Percentiles rank a stretch among this genome's conserved stretches.
These are phyloP conservation scores for Paramecium sonneborni DNA, from an alignment of 73 alveolate species.

Conservation along the genomic window DNA sequence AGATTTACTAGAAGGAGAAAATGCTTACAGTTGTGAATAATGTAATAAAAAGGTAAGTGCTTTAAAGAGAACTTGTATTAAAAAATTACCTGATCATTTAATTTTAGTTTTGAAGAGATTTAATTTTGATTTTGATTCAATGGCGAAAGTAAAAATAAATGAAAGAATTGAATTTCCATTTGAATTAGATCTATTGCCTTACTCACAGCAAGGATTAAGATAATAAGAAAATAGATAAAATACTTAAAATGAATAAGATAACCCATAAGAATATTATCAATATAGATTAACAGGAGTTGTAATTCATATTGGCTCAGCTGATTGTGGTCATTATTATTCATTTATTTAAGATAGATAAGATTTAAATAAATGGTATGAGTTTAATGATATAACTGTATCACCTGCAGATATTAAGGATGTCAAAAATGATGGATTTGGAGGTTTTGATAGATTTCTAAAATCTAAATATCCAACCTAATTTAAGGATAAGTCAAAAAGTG, in stretches of 20 bases:
- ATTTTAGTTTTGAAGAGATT: slow-evolving; percentile 94
- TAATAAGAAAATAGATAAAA: slow-evolving; percentile 73
- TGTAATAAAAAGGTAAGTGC: slow-evolving; percentile 94
- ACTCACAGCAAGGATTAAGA: slow-evolving; percentile 93
- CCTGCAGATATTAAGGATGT: slow-evolving; percentile 83
- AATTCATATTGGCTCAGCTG: slow-evolving; percentile 97
- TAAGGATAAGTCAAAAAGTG: slow-evolving; percentile 76
- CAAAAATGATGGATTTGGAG: slow-evolving; percentile 93
- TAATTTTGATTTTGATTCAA: slow-evolving; percentile 93
- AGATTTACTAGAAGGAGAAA: slow-evolving; percentile 96
- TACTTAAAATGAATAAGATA: slow-evolving; percentile 58
- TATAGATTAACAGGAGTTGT: slow-evolving; percentile 91
- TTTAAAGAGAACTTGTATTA: slow-evolving; percentile 90
- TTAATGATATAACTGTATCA: slow-evolving; percentile 88
- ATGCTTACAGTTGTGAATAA: slow-evolving; percentile 92
- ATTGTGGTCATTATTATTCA: slow-evolving; percentile 98
- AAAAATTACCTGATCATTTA: slow-evolving; percentile 90
- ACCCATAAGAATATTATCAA: slow-evolving; percentile 84
- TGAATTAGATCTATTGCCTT: slow-evolving; percentile 93
- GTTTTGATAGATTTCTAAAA: slow-evolving; percentile 72
- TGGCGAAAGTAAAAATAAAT: slow-evolving; percentile 91
- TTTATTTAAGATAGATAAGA: slow-evolving; percentile 87
- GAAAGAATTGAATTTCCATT: slow-evolving; percentile 97
- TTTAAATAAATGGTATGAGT: slow-evolving; percentile 90
- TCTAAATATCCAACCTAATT: neutral